Base-by-base conservation (phyloP, 2,329 filamentous ascomycete genomes). In the Ceratocystis harringtonii region DNA sequence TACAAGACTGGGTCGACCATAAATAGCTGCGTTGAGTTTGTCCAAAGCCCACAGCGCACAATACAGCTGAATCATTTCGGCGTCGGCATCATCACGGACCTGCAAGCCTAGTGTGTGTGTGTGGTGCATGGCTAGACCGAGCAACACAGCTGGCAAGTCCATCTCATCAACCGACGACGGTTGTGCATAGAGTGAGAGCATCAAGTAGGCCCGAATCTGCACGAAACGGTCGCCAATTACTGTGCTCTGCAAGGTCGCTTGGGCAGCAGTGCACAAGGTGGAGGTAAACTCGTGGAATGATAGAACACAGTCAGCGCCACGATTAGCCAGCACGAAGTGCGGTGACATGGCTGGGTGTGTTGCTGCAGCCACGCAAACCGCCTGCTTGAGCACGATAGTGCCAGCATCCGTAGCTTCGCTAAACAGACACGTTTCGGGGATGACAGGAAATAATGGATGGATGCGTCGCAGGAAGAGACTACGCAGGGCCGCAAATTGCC, bases 21-120 rank as follows among this genome's bases (percentile, higher is more conserved):
- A 81, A n/a, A 84, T 77, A 0, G 83, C 80, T 0, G 81, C 78
- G 61, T 82, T 82, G 55, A 86, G 76, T 15, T 81, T 77, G 70
- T 87, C 84, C 1, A 86, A 71, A 0, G 82, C 82, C 82, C 82
- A 86, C 0, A 84, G 74, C 5, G 79, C 81, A 69, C 81, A 85
- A 57, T 84, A 83, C 1, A 85, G 69, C 1, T 75, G 78, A 64
- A 80, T 78, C 1, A 78, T 73, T 30, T 78, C 76, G 52, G 78
- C 74, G 8, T 74, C 75, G 61, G 77, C 72, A 64, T 77, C 75
- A 2, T 74, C 74, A 0, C 77, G 68, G 0, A 85, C 75, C 65
- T 86, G 83, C 19, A 84, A 70, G 0, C 83, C 74, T 0, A 84
- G 73, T 0, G 81, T 84, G 50, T 84, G 79, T 48, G 80, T 77